A percentile compares a stretch with the other conserved stretches of the same genome.
Evolutionary conservation across 805 yeast species (phyloP).

Genomic region (Myxozyma monticola): DNA sequence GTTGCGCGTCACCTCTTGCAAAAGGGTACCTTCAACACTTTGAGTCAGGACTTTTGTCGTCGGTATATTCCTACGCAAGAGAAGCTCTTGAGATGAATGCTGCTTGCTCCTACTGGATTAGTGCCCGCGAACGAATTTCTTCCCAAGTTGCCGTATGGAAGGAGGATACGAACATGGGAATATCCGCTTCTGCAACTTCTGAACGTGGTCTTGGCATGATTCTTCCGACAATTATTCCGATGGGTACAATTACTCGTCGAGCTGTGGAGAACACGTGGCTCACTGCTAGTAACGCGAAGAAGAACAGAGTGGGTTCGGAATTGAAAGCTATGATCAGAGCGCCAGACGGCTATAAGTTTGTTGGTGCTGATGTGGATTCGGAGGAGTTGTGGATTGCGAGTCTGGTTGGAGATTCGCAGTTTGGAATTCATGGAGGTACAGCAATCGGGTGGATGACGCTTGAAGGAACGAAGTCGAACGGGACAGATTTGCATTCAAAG

Average conservation of each 20-base stretch:
- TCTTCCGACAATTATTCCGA: constrained; percentile 77
- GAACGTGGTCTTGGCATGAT: constrained; percentile 61
- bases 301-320: constrained; percentile 85
- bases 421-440: constrained; percentile 89
- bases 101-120: constrained; percentile 88
- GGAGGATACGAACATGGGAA: constrained; percentile 33
- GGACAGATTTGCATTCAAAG: constrained; percentile 92
- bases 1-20: constrained; percentile 76
- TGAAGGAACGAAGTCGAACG: constrained; percentile 88
- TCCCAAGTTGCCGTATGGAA: constrained; percentile 80
- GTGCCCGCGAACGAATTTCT: constrained; percentile 79
- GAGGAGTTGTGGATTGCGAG: constrained; percentile 99
- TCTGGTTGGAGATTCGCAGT: constrained; percentile 85
- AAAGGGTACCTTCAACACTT: constrained; percentile 70
- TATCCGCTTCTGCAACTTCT: constrained; percentile 11
- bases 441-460: constrained; percentile 99
- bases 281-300: constrained; percentile 93
- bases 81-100: constrained; percentile 78
- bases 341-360: constrained; percentile 85
- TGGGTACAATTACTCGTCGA: constrained; percentile 96
- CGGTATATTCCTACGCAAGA: constrained; percentile 69
- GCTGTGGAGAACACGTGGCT: constrained; percentile 98
- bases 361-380: constrained; percentile 98
- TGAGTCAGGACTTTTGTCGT: constrained; percentile 70
- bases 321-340: constrained; percentile 82